Evolutionary conservation across 2,329 filamentous ascomycete genomes (phyloP).

Genomic region (Dothideomycetes sp.): DNA sequence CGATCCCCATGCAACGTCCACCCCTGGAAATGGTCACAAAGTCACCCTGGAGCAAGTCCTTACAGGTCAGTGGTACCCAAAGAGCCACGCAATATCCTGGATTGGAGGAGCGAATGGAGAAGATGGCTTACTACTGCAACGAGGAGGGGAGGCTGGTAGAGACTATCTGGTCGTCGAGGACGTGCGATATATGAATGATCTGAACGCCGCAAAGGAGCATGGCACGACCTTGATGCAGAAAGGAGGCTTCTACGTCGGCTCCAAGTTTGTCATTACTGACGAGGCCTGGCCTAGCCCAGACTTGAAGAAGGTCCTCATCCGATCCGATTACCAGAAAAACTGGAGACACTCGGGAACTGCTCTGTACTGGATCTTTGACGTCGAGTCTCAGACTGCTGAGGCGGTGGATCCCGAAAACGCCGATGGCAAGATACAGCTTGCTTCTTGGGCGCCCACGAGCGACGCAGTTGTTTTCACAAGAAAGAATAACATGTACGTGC

Average conservation of each 20-base stretch:
- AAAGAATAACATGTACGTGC: slow-evolving; percentile 81
- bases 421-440: slow-evolving; percentile 63
- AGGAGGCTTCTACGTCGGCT: slow-evolving; percentile 49
- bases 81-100: slow-evolving; percentile 60
- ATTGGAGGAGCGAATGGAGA: slow-evolving; percentile 62
- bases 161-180: slow-evolving; percentile 81
- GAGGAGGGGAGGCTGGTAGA: slow-evolving; percentile 47
- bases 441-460: slow-evolving; percentile 78
- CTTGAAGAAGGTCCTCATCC: slow-evolving; percentile 75
- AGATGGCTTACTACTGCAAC: slow-evolving; percentile 77
- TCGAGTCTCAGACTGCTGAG: slow-evolving; percentile 64
- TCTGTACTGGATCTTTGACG: slow-evolving; percentile 85
- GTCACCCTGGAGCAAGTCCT: slow-evolving; percentile 64
- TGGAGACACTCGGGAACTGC: slow-evolving; percentile 87
- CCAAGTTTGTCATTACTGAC: slow-evolving; percentile 43
- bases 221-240: slow-evolving; percentile 67
- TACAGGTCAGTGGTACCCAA: slow-evolving; percentile 53
- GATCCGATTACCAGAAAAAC: slow-evolving; percentile 59
- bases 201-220: slow-evolving; percentile 32
- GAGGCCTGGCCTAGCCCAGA: slow-evolving; percentile 68
- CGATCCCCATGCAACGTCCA: slow-evolving; percentile 54
- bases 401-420: slow-evolving; percentile 62
- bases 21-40: slow-evolving; percentile 56
- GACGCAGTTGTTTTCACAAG: slow-evolving; percentile 82
- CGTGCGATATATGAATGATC: slow-evolving; percentile 47